phyloP scores from a whole-genome alignment of 148 eudicot genomes.

The Pouteria glomerata region DNA sequence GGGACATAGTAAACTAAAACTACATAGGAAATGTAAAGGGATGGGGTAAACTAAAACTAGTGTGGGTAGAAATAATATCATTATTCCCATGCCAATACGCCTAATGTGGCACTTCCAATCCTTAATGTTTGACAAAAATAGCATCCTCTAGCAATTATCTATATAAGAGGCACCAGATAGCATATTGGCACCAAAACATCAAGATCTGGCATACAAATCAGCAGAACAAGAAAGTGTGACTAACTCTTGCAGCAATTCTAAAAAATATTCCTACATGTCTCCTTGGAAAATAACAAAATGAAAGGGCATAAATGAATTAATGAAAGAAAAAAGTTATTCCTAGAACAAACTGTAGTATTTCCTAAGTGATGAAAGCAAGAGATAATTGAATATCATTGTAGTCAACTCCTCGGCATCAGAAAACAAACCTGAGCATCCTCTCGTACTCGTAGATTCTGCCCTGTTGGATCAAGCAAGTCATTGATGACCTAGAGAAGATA shows the following conservation, averaged over 20 bases:
- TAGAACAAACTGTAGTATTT: neutral
- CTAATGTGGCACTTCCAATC: too few relatives aligned
- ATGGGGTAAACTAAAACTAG: too few relatives aligned
- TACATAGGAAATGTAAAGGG: too few relatives aligned
- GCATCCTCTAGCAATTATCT: neutral
- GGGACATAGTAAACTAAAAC: too few relatives aligned
- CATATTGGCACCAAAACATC: neutral
- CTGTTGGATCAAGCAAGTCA: constrained; percentile 78
- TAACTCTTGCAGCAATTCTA: neutral
- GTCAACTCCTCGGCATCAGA: neutral
- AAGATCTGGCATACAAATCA: neutral
- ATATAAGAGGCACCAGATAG: neutral
- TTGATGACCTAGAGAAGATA: constrained; percentile 57
- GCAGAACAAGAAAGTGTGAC: neutral
- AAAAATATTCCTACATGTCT: neutral
- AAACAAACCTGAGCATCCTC: constrained; percentile 68
- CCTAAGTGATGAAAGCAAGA: neutral
- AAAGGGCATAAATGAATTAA: neutral
- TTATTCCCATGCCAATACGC: too few relatives aligned
- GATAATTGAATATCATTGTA: neutral
- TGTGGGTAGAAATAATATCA: too few relatives aligned
- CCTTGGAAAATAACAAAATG: neutral
- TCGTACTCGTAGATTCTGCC: constrained; percentile 68
- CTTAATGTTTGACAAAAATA: neutral
- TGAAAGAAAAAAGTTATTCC: neutral